Conservation (phyloP, 1,284 basidiomycete genomes). For the Sporisorium reilianum region DNA sequence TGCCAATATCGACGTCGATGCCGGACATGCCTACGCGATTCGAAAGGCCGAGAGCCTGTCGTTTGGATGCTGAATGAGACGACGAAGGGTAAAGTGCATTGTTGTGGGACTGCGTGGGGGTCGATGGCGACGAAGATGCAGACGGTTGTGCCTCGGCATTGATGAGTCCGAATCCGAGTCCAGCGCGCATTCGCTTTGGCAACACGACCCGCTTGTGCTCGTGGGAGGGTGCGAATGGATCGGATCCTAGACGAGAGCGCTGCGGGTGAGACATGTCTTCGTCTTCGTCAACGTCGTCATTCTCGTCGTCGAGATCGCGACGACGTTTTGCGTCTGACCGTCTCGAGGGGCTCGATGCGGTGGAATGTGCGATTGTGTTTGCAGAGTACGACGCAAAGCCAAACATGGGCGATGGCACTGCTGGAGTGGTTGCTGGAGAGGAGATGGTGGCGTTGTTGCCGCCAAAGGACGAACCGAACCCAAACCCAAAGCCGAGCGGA, state of each 20-base stretch:
- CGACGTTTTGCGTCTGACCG: slow-evolving; percentile 50
- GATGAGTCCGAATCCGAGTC: slow-evolving; percentile 48
- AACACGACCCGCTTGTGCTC: slow-evolving; percentile 37
- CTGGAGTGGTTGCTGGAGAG: slow-evolving; percentile 22
- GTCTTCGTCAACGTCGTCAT: slow-evolving; percentile 44
- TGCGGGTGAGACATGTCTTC: slow-evolving; percentile 48
- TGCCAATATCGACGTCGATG: slow-evolving; percentile 58
- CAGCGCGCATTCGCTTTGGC: slow-evolving; percentile 54
- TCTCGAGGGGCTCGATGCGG: slow-evolving; percentile 24
- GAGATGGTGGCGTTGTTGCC: slow-evolving; percentile 26
- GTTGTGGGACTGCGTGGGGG: not conserved
- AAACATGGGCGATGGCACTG: slow-evolving; percentile 27
- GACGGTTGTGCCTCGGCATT: slow-evolving; percentile 23
- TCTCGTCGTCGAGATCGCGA: slow-evolving; percentile 37
- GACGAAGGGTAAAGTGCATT: not conserved
- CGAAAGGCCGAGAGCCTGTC: slow-evolving; percentile 23
- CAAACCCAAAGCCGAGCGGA: slow-evolving; percentile 57
- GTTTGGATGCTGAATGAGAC: slow-evolving; percentile 31
- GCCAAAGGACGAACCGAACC: slow-evolving; percentile 55
- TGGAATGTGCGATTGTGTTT: slow-evolving; percentile 9
- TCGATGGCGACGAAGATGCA: slow-evolving; percentile 9
- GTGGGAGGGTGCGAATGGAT: slow-evolving; percentile 21
- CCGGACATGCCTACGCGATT: slow-evolving; percentile 45
- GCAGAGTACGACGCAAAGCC: slow-evolving; percentile 20
- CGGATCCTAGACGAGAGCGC: slow-evolving; percentile 15